These are phyloP conservation scores for Backusella tarrabulga DNA, from an alignment of 192 early-diverging fungal species.

Conservation along the genomic window DNA sequence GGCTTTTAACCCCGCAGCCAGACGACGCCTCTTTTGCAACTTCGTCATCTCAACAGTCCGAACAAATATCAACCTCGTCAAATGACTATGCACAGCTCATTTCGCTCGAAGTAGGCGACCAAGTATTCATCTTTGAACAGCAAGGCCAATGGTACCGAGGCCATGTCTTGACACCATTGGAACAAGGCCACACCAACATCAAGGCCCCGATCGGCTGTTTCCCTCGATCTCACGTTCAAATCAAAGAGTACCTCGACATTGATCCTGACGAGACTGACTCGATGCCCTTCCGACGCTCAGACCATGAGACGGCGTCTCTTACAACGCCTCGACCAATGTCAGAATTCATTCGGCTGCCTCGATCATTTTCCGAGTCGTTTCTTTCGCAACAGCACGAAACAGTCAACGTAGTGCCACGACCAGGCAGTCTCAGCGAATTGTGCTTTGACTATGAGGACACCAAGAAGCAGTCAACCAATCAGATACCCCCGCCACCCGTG, in stretches of 20 bases:
- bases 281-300: neutral
- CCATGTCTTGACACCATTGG: conserved; percentile 52
- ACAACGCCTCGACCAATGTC: neutral
- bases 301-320: neutral
- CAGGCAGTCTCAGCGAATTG: conserved; percentile 13
- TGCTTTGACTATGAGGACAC: neutral
- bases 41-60: conserved; percentile 12
- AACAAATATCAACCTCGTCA: conserved; percentile 9
- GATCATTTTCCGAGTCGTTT: conserved; percentile 16
- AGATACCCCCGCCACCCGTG: conserved; percentile 34
- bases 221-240: conserved; percentile 52
- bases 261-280: conserved; percentile 17
- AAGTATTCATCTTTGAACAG: conserved; percentile 56
- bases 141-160: conserved; percentile 59
- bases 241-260: conserved; percentile 44
- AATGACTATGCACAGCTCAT: conserved; percentile 13
- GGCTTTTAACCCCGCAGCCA: neutral
- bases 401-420: neutral
- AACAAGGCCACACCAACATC: conserved; percentile 36
- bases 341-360: neutral
- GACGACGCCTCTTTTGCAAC: neutral
- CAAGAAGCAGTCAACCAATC: neutral
- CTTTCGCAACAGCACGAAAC: neutral
- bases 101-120: conserved; percentile 53
- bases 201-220: conserved; percentile 49